Conservation (phyloP, 495 filamentous ascomycete species). For the Bathelium albidoporum region DNA sequence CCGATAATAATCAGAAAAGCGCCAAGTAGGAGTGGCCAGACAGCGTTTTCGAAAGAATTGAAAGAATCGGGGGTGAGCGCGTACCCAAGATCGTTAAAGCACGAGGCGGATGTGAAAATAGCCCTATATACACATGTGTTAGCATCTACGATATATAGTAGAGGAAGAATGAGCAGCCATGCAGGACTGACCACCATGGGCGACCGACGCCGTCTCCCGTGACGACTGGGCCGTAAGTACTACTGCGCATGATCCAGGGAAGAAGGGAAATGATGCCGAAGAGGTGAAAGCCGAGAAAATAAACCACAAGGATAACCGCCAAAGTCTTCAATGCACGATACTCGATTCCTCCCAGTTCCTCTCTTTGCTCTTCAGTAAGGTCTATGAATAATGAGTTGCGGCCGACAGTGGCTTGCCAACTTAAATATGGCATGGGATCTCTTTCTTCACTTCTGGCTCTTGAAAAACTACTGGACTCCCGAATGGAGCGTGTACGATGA, state of each 20-base stretch:
- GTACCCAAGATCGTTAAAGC: conserved; percentile 77
- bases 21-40: conserved; percentile 63
- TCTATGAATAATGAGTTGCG: conserved; percentile 87
- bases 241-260: conserved; percentile 65
- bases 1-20: conserved; percentile 80
- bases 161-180: background rate
- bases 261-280: conserved; percentile 61
- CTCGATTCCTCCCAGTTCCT: conserved; percentile 90
- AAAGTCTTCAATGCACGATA: conserved; percentile 84
- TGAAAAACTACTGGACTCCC: conserved; percentile 23
- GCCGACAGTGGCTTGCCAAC: conserved; percentile 84
- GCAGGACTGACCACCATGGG: conserved; percentile 61
- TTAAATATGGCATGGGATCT: conserved; percentile 72
- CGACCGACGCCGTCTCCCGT: conserved; percentile 48
- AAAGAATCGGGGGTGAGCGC: conserved; percentile 89
- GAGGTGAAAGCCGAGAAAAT: conserved; percentile 65
- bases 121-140: conserved; percentile 34
- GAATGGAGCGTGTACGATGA: background rate
- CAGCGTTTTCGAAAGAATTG: conserved; percentile 68
- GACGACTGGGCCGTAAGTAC: conserved; percentile 41
- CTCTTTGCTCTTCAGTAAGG: conserved; percentile 76
- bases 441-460: conserved; percentile 34
- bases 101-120: conserved; percentile 72
- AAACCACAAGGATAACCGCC: conserved; percentile 61
- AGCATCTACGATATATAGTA: background rate